Conservation (phyloP, 371 early-diverging fungal genomes). For the Cokeromyces recurvatus region DNA sequence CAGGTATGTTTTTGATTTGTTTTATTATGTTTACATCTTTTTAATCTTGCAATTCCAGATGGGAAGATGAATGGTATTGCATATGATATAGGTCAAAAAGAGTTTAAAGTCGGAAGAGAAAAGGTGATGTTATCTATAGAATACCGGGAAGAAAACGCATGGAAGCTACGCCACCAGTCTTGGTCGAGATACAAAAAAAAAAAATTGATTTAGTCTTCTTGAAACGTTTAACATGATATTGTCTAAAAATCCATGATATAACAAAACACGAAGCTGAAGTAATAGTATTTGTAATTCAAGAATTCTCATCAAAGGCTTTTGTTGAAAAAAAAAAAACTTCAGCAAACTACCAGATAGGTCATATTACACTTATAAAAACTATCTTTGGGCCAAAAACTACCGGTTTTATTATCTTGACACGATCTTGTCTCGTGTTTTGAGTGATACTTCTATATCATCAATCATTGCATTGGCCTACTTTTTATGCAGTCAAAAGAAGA, state of each 20-base stretch:
- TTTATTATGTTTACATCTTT: no score
- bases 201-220: no score
- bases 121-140: no score
- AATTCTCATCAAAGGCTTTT: constrained; percentile 11
- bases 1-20: no score
- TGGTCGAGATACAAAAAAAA: no score
- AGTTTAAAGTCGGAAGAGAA: no score
- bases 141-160: no score
- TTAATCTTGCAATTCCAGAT: no score
- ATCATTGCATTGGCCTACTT: constrained; percentile 13
- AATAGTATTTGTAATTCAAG: constrained; percentile 10
- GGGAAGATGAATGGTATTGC: no score
- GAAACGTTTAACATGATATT: not conserved
- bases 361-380: constrained; percentile 10
- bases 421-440: constrained; percentile 6
- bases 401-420: constrained; percentile 13
- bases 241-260: constrained; percentile 6
- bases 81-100: no score
- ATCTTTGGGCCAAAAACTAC: constrained; percentile 12
- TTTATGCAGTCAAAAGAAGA: constrained; percentile 13
- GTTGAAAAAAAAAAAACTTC: constrained; percentile 8
- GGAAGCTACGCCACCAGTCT: no score
- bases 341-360: constrained; percentile 4
- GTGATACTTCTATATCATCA: constrained; percentile 4
- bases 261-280: constrained; percentile 7